Evolutionary conservation across 2,329 filamentous ascomycete species (phyloP), one percentile per base, ranked within the genome.

Genomic region (Aspergillus puulaauensis): DNA sequence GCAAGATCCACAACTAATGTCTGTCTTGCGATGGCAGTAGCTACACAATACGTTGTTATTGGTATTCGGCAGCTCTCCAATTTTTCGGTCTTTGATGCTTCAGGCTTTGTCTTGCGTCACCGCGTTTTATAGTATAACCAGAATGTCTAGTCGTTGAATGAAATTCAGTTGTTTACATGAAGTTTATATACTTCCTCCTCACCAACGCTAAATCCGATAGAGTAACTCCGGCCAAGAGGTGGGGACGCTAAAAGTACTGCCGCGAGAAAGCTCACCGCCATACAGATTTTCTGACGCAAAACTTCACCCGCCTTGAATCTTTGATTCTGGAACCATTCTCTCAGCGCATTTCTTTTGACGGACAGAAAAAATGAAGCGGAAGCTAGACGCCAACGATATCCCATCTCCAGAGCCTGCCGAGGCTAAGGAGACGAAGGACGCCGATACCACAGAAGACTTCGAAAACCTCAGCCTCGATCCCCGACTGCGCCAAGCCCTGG

Each of bases 401-500:
- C 79, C 79, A 2, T 75, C 74, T 2, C 64, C 75, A 4, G 71
- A 75, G 58, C 62, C 67, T 8, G 47, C 58, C 7, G 67, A 66
- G n/a, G 52, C 41, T 11, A 64, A 65, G 11, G 70, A 69, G 63
- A 66, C 57, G 51, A 65, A 64, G 19, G 53, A 63, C 35, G 27
- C 54, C n/a, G 51, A 63, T 57, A 70, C 80, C 19, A 71, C 77
- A 52, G 86, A 86, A 53, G 86, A 86, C 3, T 99, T 98, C 70
- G 82, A 88, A 63, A 83, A 86, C 56, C 83, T 98, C 60, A 87
- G 86, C 61, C 86, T 99, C 61, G 95, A 99, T 71, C 78, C 91
- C 9, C 87, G 95, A 64, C 80, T 99, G 31, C 81, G 97, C 35
- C 91, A 96, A 79, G 92, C 90, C 54, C 84, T 98, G 65, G 88